Percentiles rank a stretch among this genome's conserved stretches.
These are phyloP conservation scores for Physcomitrium patens DNA, from an alignment of 225 moss, liverwort and hornwort species.

Conservation along the genomic window DNA sequence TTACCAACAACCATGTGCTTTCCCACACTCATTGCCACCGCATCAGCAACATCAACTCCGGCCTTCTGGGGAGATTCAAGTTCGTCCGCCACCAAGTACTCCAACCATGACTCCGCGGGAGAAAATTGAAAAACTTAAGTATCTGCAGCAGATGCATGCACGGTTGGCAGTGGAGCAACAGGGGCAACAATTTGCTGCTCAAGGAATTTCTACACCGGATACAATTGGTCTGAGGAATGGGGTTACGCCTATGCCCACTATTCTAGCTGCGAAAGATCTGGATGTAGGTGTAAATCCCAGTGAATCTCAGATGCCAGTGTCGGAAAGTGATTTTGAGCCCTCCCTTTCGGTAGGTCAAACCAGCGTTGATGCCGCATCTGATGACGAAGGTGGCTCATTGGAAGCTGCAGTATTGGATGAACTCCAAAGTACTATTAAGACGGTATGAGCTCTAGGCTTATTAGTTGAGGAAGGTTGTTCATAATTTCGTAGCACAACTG, in stretches of 20 bases:
- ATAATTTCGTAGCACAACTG: background rate
- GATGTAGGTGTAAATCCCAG: slow-evolving; percentile 20
- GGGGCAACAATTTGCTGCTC: slow-evolving; percentile 62
- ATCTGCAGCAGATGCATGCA: slow-evolving; percentile 82
- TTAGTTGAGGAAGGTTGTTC: background rate
- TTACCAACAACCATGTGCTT: slow-evolving; percentile 46
- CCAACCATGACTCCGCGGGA: slow-evolving; percentile 72
- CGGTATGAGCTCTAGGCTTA: slow-evolving; percentile 22
- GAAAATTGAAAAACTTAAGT: slow-evolving; percentile 73
- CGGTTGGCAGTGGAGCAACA: slow-evolving; percentile 70
- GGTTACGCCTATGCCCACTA: slow-evolving; percentile 29
- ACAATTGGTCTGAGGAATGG: slow-evolving; percentile 32
- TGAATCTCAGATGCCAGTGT: slow-evolving; percentile 13
- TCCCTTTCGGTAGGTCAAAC: slow-evolving; percentile 37
- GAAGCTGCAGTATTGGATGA: slow-evolving; percentile 33
- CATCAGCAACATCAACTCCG: slow-evolving; percentile 37
- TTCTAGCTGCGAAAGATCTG: slow-evolving; percentile 27
- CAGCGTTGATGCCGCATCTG: slow-evolving; percentile 28
- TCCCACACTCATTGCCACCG: slow-evolving; percentile 31
- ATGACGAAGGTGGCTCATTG: slow-evolving; percentile 31
- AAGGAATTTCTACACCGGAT: slow-evolving; percentile 43
- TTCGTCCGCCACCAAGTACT: slow-evolving; percentile 49
- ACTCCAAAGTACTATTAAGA: slow-evolving; percentile 36
- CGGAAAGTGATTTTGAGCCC: slow-evolving; percentile 35
- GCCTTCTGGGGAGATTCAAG: slow-evolving; percentile 33